Evolutionary conservation across 169 alveolate species (phyloP), one percentile per base, ranked within the genome.

Genomic region (Pseudocohnilembus persalinus): DNA sequence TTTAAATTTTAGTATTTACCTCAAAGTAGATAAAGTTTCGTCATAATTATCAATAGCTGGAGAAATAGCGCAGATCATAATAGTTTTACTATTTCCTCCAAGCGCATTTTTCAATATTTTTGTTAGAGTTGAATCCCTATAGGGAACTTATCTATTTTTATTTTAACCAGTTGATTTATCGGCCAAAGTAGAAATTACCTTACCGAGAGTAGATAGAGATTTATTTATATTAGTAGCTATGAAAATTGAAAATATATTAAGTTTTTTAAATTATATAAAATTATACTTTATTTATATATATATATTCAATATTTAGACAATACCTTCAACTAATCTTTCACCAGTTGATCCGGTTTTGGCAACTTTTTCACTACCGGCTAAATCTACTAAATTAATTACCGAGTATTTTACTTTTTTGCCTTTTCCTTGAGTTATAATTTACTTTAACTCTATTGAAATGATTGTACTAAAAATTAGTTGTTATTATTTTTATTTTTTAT

Each of bases 51-150:
- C 93, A 31, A 86, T 84, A 6, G 98, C 97, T n/a, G 99, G 98
- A 49, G 96, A 88, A 31, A 96, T 88, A 27, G 98, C 98, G 85
- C 98, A 96, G 34, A 97, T 92, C 98, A 97, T 97, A 29, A 96
- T 88, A 25, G 99, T 96, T 87, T 96, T 95, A 32, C 96, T 89
- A 82, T 94, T 94, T 11, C 99, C 99, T 65, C 99, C 99, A 30
- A 97, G 89, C 28, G 99, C 99, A 77, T 96, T 96, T 91, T 94
- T 91, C 65, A 98, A 88, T 73, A 98, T 94, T 85, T 98, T 93
- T n/a, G 98, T 98, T 76, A 98, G 93, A 31, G 96, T 96, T 29
- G 97, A 90, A 83, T 97, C 98, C 85, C 99, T 92, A 91, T 96
- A 97, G 29, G 99, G 98, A 32, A 96, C 96, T 26, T 96, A 97